Percentiles rank a stretch among this genome's conserved stretches.
Evolutionary conservation across 2,329 filamentous ascomycete species (phyloP).

Genomic region (Aspergillus japonicus): DNA sequence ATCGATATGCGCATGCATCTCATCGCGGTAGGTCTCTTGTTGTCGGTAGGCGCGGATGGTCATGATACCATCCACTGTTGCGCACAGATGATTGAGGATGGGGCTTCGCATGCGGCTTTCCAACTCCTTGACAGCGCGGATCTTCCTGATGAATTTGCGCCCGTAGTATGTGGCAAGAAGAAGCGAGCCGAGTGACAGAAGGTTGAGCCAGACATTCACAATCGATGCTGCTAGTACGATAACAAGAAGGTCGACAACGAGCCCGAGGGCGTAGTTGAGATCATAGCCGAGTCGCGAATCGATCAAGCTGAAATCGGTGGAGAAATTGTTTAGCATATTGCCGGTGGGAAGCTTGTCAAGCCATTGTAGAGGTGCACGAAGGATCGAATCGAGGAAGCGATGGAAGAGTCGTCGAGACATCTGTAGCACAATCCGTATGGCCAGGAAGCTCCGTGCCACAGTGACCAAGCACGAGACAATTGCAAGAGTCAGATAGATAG

Average conservation of each 20-base stretch:
- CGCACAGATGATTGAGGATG: background rate
- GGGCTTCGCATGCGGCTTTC: slow-evolving; percentile 2
- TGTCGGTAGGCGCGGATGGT: slow-evolving; percentile 2
- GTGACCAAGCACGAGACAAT: background rate
- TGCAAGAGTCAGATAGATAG: background rate
- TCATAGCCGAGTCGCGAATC: slow-evolving; percentile 3
- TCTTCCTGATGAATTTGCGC: background rate
- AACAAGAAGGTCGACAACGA: background rate
- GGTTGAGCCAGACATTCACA: background rate
- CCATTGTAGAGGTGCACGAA: slow-evolving; percentile 1
- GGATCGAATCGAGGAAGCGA: background rate
- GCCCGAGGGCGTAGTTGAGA: slow-evolving; percentile 3
- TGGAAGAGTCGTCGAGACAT: slow-evolving; percentile 3
- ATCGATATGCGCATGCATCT: background rate
- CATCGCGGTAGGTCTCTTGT: background rate
- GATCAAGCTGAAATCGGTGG: slow-evolving; percentile 2
- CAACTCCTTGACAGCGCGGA: slow-evolving; percentile 2
- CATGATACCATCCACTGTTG: slow-evolving; percentile 2
- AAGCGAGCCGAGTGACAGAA: background rate
- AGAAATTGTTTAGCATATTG: background rate
- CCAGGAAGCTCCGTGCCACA: background rate
- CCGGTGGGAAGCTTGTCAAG: slow-evolving; percentile 1
- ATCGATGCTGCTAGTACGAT: background rate
- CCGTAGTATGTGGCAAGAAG: slow-evolving; percentile 2
- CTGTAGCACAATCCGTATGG: background rate